A percentile compares a stretch with the other conserved stretches of the same genome.
Evolutionary conservation across 371 early-diverging fungal species (phyloP).

Genomic region (Circinella minor): DNA sequence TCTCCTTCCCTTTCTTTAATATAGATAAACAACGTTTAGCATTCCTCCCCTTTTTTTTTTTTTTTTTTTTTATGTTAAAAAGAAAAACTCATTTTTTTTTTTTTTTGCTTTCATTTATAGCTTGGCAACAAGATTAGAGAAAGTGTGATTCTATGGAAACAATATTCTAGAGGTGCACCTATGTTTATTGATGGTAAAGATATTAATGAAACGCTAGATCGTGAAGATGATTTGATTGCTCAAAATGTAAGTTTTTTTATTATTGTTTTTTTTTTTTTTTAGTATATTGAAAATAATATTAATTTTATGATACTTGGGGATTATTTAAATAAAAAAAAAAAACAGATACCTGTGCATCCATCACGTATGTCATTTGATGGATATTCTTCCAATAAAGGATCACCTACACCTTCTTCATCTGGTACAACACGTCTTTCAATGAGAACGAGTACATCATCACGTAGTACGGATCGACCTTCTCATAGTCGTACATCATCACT

Average conservation of each 20-base stretch:
- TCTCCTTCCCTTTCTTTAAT: not conserved
- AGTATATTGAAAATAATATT: no score
- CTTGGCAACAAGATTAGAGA: constrained; percentile 36
- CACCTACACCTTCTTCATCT: constrained; percentile 27
- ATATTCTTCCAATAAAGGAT: constrained; percentile 20
- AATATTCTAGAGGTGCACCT: constrained; percentile 36
- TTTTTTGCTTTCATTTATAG: constrained; percentile 14
- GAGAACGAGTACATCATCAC: constrained; percentile 21
- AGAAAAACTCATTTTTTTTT: not conserved
- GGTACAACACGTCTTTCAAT: constrained; percentile 16
- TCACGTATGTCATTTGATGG: constrained; percentile 34
- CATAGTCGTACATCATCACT: constrained; percentile 20
- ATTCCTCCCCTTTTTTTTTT: not conserved
- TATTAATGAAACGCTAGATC: constrained; percentile 26
- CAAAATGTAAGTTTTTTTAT: constrained; percentile 28
- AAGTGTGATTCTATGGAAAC: constrained; percentile 34
- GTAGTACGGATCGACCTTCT: constrained; percentile 12
- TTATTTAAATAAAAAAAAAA: no score
- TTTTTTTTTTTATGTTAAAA: not conserved
- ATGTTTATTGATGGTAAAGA: constrained; percentile 40
- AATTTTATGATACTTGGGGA: no score
- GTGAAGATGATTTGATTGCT: constrained; percentile 28
- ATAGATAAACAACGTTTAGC: no score
- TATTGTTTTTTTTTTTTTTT: not conserved
- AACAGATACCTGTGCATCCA: constrained; percentile 33